phyloP scores from a whole-genome alignment of 2,329 filamentous ascomycete genomes.

The Sclerotinia trifoliorum region DNA sequence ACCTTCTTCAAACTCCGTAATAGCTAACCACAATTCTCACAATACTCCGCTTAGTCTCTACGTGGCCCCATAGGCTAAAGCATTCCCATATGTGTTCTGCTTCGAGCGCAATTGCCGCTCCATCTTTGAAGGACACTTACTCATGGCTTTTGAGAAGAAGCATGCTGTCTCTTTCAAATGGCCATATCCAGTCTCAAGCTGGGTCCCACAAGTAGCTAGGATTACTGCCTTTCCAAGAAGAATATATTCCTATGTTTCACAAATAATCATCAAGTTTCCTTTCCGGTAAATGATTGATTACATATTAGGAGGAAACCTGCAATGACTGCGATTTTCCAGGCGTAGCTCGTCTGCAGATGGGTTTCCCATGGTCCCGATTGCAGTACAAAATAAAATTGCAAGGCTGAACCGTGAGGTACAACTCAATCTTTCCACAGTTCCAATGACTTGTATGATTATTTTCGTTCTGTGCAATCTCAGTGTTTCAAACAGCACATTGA shows the following conservation, averaged over 20 bases:
- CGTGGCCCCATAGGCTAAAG: neutral
- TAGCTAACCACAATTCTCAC: neutral
- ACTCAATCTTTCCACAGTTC: neutral
- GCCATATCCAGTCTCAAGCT: neutral
- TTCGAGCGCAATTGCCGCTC: neutral
- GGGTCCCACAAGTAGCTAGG: neutral
- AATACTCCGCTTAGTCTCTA: neutral
- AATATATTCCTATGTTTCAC: neutral
- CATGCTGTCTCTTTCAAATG: neutral
- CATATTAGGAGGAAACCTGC: neutral
- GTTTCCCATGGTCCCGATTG: neutral
- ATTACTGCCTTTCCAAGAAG: neutral
- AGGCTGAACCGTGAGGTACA: neutral
- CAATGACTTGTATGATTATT: neutral
- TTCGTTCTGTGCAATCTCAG: neutral
- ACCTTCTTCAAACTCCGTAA: neutral
- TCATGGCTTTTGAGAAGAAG: neutral
- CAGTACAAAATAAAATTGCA: neutral
- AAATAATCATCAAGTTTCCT: neutral
- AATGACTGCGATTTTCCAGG: neutral
- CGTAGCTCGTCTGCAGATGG: conserved; percentile 1
- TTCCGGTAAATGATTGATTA: neutral
- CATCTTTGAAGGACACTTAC: neutral
- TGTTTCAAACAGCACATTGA: no score
- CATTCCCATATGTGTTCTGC: neutral